Conservation (phyloP, 306 rosid genomes). For the Pyrus bretschneideri region DNA sequence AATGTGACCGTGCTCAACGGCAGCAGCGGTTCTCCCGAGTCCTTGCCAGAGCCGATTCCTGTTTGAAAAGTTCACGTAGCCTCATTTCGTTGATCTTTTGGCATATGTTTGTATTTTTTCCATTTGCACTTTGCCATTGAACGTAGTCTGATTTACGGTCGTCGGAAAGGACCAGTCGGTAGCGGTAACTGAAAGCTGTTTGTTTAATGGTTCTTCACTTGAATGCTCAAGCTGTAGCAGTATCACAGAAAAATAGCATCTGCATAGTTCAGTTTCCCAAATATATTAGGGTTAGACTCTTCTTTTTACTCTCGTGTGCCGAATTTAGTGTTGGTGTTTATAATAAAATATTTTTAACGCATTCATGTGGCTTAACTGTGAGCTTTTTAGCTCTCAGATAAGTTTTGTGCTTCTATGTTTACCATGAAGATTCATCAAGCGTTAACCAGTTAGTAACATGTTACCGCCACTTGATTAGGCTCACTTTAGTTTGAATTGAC, state of each 20-base stretch:
- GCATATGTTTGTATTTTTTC: slow-evolving; percentile 15
- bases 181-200: slow-evolving; percentile 22
- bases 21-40: slow-evolving; percentile 52
- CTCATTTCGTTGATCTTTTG: neutral
- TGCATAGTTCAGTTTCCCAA: neutral
- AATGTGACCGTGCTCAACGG: slow-evolving; percentile 88
- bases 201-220: slow-evolving; percentile 9
- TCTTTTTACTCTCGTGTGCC: neutral
- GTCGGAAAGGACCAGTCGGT: slow-evolving; percentile 10
- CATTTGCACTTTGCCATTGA: slow-evolving; percentile 9
- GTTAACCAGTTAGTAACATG: too few species aligned
- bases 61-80: slow-evolving; percentile 25
- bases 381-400: neutral
- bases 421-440: too few species aligned
- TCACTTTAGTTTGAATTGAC: too few species aligned
- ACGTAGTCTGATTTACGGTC: slow-evolving; percentile 18
- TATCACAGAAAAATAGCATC: slow-evolving; percentile 6
- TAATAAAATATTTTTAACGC: neutral
- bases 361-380: neutral
- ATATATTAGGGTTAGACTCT: neutral
- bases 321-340: neutral
- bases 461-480: too few species aligned
- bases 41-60: slow-evolving; percentile 50
- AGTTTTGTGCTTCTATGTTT: neutral
- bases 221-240: slow-evolving; percentile 6